These are phyloP conservation scores for Ophiosphaerella korrae DNA, from an alignment of 2,329 filamentous ascomycete species.

Conservation along the genomic window DNA sequence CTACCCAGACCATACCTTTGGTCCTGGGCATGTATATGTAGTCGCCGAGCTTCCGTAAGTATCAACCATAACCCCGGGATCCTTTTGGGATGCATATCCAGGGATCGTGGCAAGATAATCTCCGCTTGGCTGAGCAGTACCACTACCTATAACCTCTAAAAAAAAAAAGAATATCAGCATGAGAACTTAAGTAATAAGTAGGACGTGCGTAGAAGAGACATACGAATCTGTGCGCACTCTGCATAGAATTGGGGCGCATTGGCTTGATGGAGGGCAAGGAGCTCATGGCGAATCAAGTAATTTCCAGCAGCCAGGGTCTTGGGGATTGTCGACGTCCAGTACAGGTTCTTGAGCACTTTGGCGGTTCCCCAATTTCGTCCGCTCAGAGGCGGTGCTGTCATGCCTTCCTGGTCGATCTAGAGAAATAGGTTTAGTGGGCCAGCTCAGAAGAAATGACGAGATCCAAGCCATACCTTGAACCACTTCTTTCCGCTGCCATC, in stretches of 20 bases:
- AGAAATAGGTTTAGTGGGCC: background rate
- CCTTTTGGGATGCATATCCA: slow-evolving; percentile 48
- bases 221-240: slow-evolving; percentile 58
- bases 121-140: slow-evolving; percentile 51
- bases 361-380: slow-evolving; percentile 58
- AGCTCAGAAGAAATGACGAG: too few species aligned
- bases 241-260: slow-evolving; percentile 60
- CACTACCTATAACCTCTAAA: slow-evolving; percentile 58
- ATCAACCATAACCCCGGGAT: slow-evolving; percentile 59
- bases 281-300: slow-evolving; percentile 57
- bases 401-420: slow-evolving; percentile 58
- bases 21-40: slow-evolving; percentile 56
- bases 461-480: slow-evolving; percentile 55
- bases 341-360: slow-evolving; percentile 54
- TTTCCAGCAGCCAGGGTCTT: slow-evolving; percentile 46
- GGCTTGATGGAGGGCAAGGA: slow-evolving; percentile 62
- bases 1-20: slow-evolving; percentile 56
- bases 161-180: background rate
- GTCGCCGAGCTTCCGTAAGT: slow-evolving; percentile 54
- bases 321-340: slow-evolving; percentile 61
- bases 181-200: too few species aligned
- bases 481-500: slow-evolving; percentile 59
- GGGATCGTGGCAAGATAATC: slow-evolving; percentile 54
- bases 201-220: too few species aligned
- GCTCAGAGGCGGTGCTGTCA: slow-evolving; percentile 52